A percentile compares a stretch with the other conserved stretches of the same genome.
phyloP scores from a whole-genome alignment of 2,329 filamentous ascomycete genomes.

The Penicillium sp. region DNA sequence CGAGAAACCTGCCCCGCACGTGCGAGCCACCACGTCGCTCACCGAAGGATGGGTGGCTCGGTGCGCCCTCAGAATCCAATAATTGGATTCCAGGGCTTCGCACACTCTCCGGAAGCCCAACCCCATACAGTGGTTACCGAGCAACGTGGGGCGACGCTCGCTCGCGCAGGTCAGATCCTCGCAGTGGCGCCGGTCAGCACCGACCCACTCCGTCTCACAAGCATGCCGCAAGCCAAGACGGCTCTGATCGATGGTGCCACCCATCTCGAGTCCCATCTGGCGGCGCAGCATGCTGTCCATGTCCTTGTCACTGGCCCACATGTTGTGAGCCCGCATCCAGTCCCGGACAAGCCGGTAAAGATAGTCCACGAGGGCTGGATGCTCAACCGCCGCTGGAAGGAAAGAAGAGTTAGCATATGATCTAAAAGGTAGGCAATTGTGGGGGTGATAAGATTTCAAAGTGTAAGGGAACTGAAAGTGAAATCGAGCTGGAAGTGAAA shows the following conservation, averaged over 20 bases:
- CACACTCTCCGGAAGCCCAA: constrained; percentile 20
- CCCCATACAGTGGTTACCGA: constrained; percentile 17
- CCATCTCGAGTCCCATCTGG: constrained; percentile 29
- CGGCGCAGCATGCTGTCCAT: constrained; percentile 23
- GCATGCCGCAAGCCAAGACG: constrained; percentile 29
- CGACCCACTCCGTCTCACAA: constrained; percentile 35
- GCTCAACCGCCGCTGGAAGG: constrained; percentile 27
- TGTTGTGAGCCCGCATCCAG: constrained; percentile 20
- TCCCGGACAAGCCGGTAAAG: constrained; percentile 38
- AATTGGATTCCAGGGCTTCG: constrained; percentile 25
- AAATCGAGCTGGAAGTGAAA: not conserved
- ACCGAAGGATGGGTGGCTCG: constrained; percentile 32
- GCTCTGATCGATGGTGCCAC: constrained; percentile 13
- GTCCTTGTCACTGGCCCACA: constrained; percentile 7
- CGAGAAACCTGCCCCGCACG: constrained; percentile 29
- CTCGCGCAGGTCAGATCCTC: constrained; percentile 24
- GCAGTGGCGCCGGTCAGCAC: constrained; percentile 26
- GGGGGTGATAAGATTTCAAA: not conserved
- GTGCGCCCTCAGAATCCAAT: constrained; percentile 34
- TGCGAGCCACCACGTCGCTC: constrained; percentile 22
- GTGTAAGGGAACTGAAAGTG: not conserved
- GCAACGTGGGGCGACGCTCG: constrained; percentile 19
- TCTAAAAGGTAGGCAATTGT: not conserved
- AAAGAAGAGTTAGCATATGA: constrained; percentile 2
- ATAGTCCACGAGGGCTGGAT: constrained; percentile 27